Evolutionary conservation across 164 flowering plant species (phyloP).

Genomic region (Amborella trichopoda): DNA sequence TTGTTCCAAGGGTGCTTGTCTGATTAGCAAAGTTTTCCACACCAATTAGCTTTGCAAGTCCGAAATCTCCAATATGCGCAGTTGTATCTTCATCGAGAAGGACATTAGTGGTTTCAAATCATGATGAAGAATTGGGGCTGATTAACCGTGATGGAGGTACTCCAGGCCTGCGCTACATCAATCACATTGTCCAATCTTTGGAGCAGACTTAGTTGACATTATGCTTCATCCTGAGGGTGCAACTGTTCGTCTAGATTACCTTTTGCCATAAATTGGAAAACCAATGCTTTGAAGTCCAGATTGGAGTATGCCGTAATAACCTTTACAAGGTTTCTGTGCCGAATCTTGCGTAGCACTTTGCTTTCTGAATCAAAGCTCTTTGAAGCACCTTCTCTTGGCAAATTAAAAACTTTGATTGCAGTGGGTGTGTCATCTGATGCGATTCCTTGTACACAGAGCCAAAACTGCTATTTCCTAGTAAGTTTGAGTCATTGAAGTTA

Average conservation of each 20-base stretch:
- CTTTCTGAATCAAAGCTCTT: conserved; percentile 3
- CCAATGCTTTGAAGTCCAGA: conserved; percentile 4
- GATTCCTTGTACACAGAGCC: conserved; percentile 3
- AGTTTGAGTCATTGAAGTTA: not conserved
- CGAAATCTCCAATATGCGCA: conserved; percentile 5
- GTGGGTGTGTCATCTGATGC: not conserved
- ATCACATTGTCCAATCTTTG: conserved; percentile 3
- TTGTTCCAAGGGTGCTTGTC: conserved; percentile 14
- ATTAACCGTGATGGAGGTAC: conserved; percentile 2
- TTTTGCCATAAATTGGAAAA: conserved; percentile 1
- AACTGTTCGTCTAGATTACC: conserved; percentile 5
- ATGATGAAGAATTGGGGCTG: not conserved
- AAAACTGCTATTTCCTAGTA: conserved; percentile 4
- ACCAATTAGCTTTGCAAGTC: conserved; percentile 9
- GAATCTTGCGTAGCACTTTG: not conserved
- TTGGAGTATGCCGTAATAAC: conserved; percentile 1
- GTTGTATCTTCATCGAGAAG: conserved; percentile 3
- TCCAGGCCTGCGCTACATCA: conserved; percentile 6
- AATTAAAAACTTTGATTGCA: conserved; percentile 6
- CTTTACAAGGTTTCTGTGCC: conserved; percentile 4
- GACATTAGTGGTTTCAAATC: conserved; percentile 5
- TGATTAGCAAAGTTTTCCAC: not conserved
- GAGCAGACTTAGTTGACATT: not conserved
- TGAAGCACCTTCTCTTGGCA: not conserved
- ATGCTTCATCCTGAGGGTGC: not conserved